These are phyloP conservation scores for Geotrichum fermentans DNA, from an alignment of 1,139 yeast species.

Conservation along the genomic window DNA sequence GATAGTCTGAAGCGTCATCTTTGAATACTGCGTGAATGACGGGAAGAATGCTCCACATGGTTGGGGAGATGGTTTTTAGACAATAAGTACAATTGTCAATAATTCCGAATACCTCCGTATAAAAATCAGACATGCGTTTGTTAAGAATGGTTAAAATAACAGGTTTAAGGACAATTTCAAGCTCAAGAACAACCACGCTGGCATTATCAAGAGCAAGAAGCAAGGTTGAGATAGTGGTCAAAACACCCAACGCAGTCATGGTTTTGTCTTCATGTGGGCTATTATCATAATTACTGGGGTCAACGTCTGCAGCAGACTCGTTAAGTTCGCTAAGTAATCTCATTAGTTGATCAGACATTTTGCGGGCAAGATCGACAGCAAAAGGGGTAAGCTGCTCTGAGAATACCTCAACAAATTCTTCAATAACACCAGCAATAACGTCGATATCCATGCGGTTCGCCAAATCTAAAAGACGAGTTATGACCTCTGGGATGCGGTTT, in stretches of 20 bases:
- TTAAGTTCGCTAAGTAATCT: constrained; percentile 65
- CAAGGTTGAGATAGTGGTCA: constrained; percentile 86
- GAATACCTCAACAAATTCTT: constrained; percentile 87
- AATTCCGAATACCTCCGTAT: constrained; percentile 76
- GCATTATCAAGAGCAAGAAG: constrained; percentile 82
- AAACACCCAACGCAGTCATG: constrained; percentile 80
- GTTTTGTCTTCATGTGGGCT: constrained; percentile 63
- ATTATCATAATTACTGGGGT: constrained; percentile 39
- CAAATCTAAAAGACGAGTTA: constrained; percentile 70
- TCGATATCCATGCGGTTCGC: constrained; percentile 85
- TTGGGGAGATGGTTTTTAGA: constrained; percentile 62
- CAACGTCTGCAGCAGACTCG: constrained; percentile 39
- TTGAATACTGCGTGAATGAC: constrained; percentile 51
- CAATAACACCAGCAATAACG: constrained; percentile 85
- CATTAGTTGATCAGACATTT: constrained; percentile 74
- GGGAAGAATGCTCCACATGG: constrained; percentile 70
- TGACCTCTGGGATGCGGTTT: constrained; percentile 66
- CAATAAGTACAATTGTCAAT: constrained; percentile 82
- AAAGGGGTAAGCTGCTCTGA: constrained; percentile 89
- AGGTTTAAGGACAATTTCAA: constrained; percentile 73
- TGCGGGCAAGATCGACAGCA: constrained; percentile 79
- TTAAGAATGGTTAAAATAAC: constrained; percentile 62
- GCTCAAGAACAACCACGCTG: constrained; percentile 54
- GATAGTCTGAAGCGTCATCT: constrained; percentile 51
- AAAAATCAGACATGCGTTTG: constrained; percentile 68